These are phyloP conservation scores for Verticillium zaregamsianum DNA, from an alignment of 2,329 filamentous ascomycete genomes.

Conservation along the genomic window DNA sequence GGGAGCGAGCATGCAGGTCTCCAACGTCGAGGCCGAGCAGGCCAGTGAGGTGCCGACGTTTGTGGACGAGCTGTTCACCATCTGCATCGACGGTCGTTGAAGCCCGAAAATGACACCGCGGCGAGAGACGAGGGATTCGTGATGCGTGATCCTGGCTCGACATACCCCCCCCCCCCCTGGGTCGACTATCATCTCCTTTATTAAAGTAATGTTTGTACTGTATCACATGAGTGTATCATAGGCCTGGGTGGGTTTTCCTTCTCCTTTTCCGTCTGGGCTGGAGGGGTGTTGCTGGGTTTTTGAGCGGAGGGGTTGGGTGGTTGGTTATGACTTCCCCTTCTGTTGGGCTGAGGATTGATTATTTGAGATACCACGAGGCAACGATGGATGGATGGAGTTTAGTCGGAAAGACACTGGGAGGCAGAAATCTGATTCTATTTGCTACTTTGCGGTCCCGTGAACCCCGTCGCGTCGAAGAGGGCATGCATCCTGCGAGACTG, in stretches of 20 bases:
- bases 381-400: neutral
- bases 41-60: conserved; percentile 31
- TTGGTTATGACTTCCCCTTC: neutral
- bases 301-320: neutral
- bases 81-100: conserved; percentile 14
- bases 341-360: neutral
- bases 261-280: neutral
- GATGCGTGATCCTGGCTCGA: no score
- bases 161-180: no score
- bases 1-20: conserved; percentile 18
- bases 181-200: neutral
- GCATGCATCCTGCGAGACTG: no score
- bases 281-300: neutral
- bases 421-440: neutral
- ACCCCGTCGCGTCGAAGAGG: no score
- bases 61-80: conserved; percentile 39
- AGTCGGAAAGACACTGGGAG: neutral
- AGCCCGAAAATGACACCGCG: neutral
- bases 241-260: neutral
- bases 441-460: neutral
- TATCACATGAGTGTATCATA: neutral
- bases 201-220: neutral
- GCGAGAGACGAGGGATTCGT: no score
- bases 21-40: conserved; percentile 29
- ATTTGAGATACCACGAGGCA: neutral